phyloP scores from a whole-genome alignment of 495 filamentous ascomycete species.

The Penicillium verhagenii region DNA sequence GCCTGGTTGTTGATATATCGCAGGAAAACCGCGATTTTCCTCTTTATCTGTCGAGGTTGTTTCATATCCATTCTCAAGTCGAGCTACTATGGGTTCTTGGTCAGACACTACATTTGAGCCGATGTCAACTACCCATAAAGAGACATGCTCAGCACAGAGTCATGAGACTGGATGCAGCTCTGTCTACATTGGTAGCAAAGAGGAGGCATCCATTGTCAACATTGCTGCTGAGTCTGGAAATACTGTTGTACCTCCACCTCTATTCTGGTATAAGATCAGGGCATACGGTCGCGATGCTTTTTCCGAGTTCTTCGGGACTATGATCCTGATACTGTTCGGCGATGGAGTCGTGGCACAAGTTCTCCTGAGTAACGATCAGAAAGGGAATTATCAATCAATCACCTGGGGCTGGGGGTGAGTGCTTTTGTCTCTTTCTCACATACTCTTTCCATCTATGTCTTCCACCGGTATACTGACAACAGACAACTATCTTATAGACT shows the following conservation, averaged over 20 bases:
- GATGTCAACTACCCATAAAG: slow-evolving; percentile 21
- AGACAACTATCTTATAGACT: slow-evolving; percentile 21
- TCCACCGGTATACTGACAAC: neutral
- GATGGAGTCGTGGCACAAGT: slow-evolving; percentile 62
- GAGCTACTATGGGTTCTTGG: slow-evolving; percentile 9
- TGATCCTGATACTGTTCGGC: slow-evolving; percentile 64
- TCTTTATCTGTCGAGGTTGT: neutral
- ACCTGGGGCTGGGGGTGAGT: slow-evolving; percentile 63
- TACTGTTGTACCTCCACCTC: slow-evolving; percentile 13
- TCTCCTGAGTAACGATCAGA: slow-evolving; percentile 47
- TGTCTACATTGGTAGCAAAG: slow-evolving; percentile 14
- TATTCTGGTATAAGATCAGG: slow-evolving; percentile 50
- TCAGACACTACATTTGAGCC: slow-evolving; percentile 3
- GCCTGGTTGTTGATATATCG: slow-evolving; percentile 20
- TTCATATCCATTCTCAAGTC: neutral
- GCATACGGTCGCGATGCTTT: slow-evolving; percentile 52
- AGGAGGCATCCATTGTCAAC: slow-evolving; percentile 17
- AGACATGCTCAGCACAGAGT: slow-evolving; percentile 6
- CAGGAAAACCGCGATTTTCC: neutral
- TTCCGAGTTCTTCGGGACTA: slow-evolving; percentile 63
- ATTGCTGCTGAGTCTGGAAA: slow-evolving; percentile 2
- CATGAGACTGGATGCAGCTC: slow-evolving; percentile 21
- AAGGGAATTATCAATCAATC: slow-evolving; percentile 59
- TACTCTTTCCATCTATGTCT: neutral
- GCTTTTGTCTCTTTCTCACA: neutral